Percentiles rank a stretch among this genome's conserved stretches.
These are phyloP conservation scores for Colletotrichum tanaceti DNA, from an alignment of 2,329 filamentous ascomycete species.

Conservation along the genomic window DNA sequence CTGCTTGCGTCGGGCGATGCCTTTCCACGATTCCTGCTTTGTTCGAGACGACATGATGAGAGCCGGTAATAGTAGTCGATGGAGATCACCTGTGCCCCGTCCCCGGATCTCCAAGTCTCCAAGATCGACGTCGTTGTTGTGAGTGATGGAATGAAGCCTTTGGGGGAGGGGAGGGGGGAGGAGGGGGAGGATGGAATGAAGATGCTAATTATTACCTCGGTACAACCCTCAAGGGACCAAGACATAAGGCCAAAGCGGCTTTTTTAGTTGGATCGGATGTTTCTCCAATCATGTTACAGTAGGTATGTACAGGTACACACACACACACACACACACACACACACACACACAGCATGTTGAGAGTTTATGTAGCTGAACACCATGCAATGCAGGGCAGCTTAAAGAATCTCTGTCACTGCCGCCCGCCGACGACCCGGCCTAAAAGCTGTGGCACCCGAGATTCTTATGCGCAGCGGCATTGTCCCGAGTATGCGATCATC, in stretches of 20 bases:
- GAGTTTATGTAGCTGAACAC: neutral
- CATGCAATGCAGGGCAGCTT: neutral
- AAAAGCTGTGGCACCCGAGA: too few relatives aligned
- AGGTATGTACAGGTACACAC: too few relatives aligned
- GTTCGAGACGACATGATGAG: constrained; percentile 1
- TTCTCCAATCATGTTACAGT: neutral
- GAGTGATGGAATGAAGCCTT: too few relatives aligned
- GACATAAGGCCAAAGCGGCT: neutral
- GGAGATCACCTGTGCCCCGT: too few relatives aligned
- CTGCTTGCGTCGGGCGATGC: constrained; percentile 29
- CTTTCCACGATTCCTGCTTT: constrained; percentile 22
- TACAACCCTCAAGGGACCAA: neutral
- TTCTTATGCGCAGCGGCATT: too few relatives aligned
- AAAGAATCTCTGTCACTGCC: too few relatives aligned
- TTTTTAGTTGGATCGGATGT: neutral
- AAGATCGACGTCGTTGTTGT: too few relatives aligned
- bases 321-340: too few relatives aligned
- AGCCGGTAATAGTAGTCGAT: fast-evolving
- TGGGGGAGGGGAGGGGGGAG: neutral
- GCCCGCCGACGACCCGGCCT: neutral
- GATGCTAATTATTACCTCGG: neutral
- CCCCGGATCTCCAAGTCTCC: too few relatives aligned
- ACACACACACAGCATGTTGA: neutral
- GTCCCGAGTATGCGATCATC: too few relatives aligned
- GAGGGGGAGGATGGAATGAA: neutral